Evolutionary conservation across 495 filamentous ascomycete species (phyloP), one percentile per base, ranked within the genome.

Genomic region (Daldinia bambusicola): DNA sequence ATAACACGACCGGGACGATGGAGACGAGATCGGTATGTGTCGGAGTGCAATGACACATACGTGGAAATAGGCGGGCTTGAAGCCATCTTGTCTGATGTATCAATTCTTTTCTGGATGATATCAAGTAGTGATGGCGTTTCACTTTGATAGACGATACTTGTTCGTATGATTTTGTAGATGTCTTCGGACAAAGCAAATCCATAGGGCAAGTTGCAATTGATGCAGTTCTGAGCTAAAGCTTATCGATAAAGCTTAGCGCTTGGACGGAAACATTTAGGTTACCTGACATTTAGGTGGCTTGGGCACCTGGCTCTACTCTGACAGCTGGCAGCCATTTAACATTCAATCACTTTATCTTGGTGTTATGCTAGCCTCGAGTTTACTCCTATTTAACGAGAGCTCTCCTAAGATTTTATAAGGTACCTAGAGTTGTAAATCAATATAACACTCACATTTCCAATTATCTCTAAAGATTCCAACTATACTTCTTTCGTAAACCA

Each of bases 41-140:
- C 86, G 84, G 81, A 82, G 86, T 88, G 84, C 84, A 87, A 88
- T 87, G 85, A 88, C 86, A 88, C 85, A 85, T 86, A 88, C 86
- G 86, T 88, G 78, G 84, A 80, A 62, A 84, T 83, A 40, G 82
- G 75, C 72, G 77, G 82, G 63, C 61, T 63, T 45, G 80, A 79
- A 64, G 81, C 80, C 78, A 79, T 83, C 30, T 75, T 78, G 38
- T 55, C 48, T 31, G 45, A 30, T 64, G 4, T 22, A 48, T 22
- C 2, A 48, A 13, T 51, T 65, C n/a, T 56, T 18, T 13, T 61
- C 1, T 6, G 36, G 2, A 30, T 48, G 22, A 13, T 66, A 45
- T 26, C 6, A 38, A 34, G n/a, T 48, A 51, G 16, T 14, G 43
- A n/a, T 51, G 2, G 30, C 10, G 51, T 32, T 61, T 61, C 31